Percentiles rank a stretch among this genome's conserved stretches.
Conservation (phyloP, 306 rosid species). For the Prunus armeniaca region DNA sequence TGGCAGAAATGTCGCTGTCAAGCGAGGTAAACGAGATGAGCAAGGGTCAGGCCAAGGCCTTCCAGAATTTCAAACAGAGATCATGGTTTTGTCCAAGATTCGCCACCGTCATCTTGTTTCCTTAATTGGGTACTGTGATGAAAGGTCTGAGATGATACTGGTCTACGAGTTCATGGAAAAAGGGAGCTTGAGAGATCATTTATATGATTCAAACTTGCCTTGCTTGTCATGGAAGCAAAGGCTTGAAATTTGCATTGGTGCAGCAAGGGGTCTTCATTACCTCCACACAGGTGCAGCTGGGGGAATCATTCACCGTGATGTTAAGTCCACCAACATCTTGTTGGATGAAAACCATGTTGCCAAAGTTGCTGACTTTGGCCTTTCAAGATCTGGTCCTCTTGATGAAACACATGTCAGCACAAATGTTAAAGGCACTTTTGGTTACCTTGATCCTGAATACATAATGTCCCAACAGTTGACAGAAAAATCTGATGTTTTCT, state of each 20-base stretch:
- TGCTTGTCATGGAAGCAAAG: constrained; percentile 51
- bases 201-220: constrained; percentile 32
- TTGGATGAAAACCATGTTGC: constrained; percentile 41
- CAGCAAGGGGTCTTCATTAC: constrained; percentile 54
- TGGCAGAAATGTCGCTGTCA: constrained; percentile 46
- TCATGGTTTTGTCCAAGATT: constrained; percentile 46
- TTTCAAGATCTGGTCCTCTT: constrained; percentile 37
- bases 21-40: constrained; percentile 30
- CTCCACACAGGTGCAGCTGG: constrained; percentile 51
- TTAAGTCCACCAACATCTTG: constrained; percentile 53
- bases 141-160: constrained; percentile 52
- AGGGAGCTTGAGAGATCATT: constrained; percentile 49
- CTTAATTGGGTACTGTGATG: constrained; percentile 57
- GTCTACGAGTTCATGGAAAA: constrained; percentile 58
- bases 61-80: constrained; percentile 48
- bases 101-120: constrained; percentile 50
- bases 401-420: constrained; percentile 53
- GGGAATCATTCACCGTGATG: constrained; percentile 55
- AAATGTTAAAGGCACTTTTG: constrained; percentile 48
- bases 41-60: constrained; percentile 46
- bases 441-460: constrained; percentile 57
- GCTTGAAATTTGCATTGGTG: constrained; percentile 57
- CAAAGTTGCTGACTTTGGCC: constrained; percentile 59
- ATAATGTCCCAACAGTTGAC: constrained; percentile 41
- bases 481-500: constrained; percentile 52